Evolutionary conservation across 1,139 yeast species (phyloP).

Genomic region (Chernovozyma aurita): DNA sequence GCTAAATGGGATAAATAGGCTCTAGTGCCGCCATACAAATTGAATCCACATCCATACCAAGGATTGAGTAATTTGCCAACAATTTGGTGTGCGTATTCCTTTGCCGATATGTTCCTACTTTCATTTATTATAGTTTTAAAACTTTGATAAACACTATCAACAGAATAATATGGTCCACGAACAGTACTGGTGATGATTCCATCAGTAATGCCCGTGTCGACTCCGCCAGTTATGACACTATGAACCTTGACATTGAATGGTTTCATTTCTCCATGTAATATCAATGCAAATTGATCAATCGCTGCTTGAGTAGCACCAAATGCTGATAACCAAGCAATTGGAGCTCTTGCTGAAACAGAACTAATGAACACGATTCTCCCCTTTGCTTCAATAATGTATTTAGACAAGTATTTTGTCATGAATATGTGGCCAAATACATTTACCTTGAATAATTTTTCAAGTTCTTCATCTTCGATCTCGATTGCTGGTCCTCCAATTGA

Average conservation of each 20-base stretch:
- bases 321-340: conserved; percentile 30
- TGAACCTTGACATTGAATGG: conserved; percentile 37
- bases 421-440: conserved; percentile 37
- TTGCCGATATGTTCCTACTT: conserved; percentile 23
- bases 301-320: conserved; percentile 35
- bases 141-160: conserved; percentile 28
- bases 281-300: conserved; percentile 23
- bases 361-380: conserved; percentile 36
- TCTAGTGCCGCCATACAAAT: conserved; percentile 25
- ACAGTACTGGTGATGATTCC: conserved; percentile 7
- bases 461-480: conserved; percentile 23
- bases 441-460: conserved; percentile 24
- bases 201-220: conserved; percentile 32
- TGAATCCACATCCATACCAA: conserved; percentile 18
- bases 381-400: conserved; percentile 26
- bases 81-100: conserved; percentile 28
- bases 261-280: conserved; percentile 19
- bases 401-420: conserved; percentile 30
- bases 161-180: conserved; percentile 21
- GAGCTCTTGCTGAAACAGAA: conserved; percentile 33
- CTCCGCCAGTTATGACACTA: conserved; percentile 38
- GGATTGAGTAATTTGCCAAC: conserved; percentile 20
- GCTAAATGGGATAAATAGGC: conserved; percentile 20
- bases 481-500: conserved; percentile 29
- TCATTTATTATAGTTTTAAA: conserved; percentile 18